Evolutionary conservation across 2,329 filamentous ascomycete species (phyloP).

Genomic region (Venturiaceae sp.): DNA sequence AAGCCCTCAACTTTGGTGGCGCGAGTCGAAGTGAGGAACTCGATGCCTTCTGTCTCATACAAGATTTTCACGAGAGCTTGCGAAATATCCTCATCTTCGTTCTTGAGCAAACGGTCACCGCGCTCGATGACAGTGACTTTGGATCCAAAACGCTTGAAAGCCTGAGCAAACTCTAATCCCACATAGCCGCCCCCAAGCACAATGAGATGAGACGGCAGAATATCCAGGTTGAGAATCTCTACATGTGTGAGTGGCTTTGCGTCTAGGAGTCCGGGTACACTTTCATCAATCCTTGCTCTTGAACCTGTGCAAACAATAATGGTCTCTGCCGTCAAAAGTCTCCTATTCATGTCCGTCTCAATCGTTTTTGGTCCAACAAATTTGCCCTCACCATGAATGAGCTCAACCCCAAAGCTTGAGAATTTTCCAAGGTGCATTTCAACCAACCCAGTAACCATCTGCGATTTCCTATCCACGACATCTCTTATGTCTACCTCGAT

Average conservation of each 20-base stretch:
- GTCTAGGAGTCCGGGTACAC: slow-evolving; percentile 10
- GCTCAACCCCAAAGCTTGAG: slow-evolving; percentile 9
- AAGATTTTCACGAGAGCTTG: too few relatives aligned
- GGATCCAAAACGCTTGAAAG: slow-evolving; percentile 10
- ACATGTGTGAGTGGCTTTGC: slow-evolving; percentile 11
- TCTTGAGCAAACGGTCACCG: slow-evolving; percentile 8
- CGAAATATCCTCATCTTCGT: slow-evolving; percentile 13
- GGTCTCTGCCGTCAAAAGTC: slow-evolving; percentile 11
- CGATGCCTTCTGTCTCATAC: too few relatives aligned
- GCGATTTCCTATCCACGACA: neutral
- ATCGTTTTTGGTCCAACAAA: neutral
- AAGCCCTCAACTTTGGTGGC: too few relatives aligned
- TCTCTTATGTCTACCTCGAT: neutral
- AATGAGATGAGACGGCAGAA: slow-evolving; percentile 13
- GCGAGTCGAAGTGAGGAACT: too few relatives aligned
- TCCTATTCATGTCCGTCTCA: slow-evolving; percentile 8
- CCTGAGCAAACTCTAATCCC: slow-evolving; percentile 13
- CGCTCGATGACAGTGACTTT: slow-evolving; percentile 11
- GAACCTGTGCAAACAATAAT: slow-evolving; percentile 14
- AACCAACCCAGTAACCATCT: slow-evolving; percentile 10
- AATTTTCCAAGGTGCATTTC: slow-evolving; percentile 11
- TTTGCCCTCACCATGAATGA: neutral
- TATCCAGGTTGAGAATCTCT: too few relatives aligned
- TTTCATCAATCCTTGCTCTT: slow-evolving; percentile 10
- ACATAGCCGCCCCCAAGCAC: slow-evolving; percentile 12